Evolutionary conservation across 345 rosid species (phyloP), one percentile per base, ranked within the genome.

Genomic region (Arabis hirsuta): DNA sequence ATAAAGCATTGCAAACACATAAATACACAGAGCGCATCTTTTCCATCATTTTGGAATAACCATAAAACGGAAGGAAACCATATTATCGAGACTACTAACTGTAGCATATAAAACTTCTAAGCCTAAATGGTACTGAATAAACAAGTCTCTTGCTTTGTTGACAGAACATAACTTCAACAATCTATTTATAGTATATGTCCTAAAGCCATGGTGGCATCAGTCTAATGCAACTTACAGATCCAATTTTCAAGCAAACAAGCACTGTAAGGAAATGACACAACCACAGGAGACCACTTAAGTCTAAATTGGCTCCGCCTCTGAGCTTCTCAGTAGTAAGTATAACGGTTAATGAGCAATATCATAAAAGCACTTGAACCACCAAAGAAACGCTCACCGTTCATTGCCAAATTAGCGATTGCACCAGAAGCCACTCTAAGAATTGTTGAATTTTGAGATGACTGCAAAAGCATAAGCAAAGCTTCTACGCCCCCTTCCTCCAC

Each of bases 391-490:
- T 71, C 81, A 93, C 98, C 97, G 32, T 90, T 93, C 98, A 93
- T 93, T 57, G 98, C 96, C 78, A 93, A 82, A 81, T 93, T 93
- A 45, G 98, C 98, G 58, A 93, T 85, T 71, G 98, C 98, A 42
- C 98, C 98, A 20, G 97, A 87, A 75, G 98, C 96, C 81, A 93
- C 98, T 82, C 97, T 81, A 58, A 90, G 92, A 61, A 93, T 84
- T 42, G 98, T 90, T 48, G 89, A 59, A 53, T 86, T 89, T 44
- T 82, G 82, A 47, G 98, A 90, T 41, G 90, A 80, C 69, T 76
- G 84, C 57, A 90, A 66, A 74, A 94, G 82, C 76, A 68, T 75
- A 64, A 90, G 92, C 76, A 94, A 69, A 45, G 92, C 97, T 80
- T 89, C 92, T 72, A 94, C 83, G 62, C 98, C 98, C 42, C 96